Base-by-base conservation (phyloP, 202 grass and related monocot genomes). In the Alloteropsis angusta region DNA sequence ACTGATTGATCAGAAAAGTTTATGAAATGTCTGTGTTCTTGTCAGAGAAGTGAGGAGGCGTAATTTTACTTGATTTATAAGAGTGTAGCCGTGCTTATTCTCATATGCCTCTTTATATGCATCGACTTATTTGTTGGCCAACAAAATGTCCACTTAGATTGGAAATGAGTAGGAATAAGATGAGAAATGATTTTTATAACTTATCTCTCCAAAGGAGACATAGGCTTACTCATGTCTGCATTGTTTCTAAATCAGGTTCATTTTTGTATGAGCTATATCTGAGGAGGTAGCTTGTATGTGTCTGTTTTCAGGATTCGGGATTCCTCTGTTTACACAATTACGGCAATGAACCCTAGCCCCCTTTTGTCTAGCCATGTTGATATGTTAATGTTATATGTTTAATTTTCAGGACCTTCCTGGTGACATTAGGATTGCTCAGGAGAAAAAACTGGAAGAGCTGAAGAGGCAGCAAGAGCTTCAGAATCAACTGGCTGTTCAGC, bases 391-490 rank as follows among this genome's bases (percentile, higher is more conserved):
- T 74, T 59, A 10, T 53, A 47, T 78, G 18, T 77, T 89, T 85
- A 34, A 23, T 60, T 58, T 70, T 83, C 74, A 99, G 96, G 96
- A 96, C 36, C 88, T 99, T 85, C 90, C 90, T 80, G 67, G 78
- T 77, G 92, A 99, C 60, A 79, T 96, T 81, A 96, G 90, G 73
- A 76, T 82, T 50, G 88, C 90, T 75, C 96, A 99, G 80, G 90
- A 89, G 60, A 96, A 96, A 77, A 99, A 99, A 87, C 58, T 99
- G 73, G 92, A 96, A 76, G 96, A 99, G 68, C 83, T 99, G 28
- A 99, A 99, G 82, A 85, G 67, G 64, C 96, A 91, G 58, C 92
- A 96, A 76, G 96, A 99, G 65, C 80, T 89, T 80, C 92, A 96
- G 49, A 96, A 71, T 80, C 84, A 79, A 78, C 65, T 93, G 6